Percentiles rank a stretch among this genome's conserved stretches.
phyloP scores from a whole-genome alignment of 1,139 yeast genomes.

The Hemisphaericaspora xylofermentans region DNA sequence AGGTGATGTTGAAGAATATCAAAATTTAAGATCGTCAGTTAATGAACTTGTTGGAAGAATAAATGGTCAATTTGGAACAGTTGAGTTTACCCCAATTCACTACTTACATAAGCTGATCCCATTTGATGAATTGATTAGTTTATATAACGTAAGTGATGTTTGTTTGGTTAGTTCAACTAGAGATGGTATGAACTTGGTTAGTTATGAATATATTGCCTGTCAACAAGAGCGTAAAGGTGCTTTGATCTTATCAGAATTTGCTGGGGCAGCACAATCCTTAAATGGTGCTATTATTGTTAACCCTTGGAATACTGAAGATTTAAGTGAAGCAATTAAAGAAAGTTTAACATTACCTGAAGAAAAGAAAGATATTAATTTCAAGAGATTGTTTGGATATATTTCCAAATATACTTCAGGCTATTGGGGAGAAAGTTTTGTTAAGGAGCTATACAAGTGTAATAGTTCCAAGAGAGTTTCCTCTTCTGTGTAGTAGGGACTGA shows the following conservation, averaged over 20 bases:
- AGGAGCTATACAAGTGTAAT: constrained; percentile 61
- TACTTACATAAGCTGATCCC: constrained; percentile 91
- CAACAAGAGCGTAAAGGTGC: constrained; percentile 87
- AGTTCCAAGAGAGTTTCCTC: constrained; percentile 7
- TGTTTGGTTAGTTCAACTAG: constrained; percentile 92
- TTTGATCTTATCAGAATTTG: constrained; percentile 85
- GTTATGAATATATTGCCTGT: constrained; percentile 95
- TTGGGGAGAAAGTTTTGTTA: constrained; percentile 97
- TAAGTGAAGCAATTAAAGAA: constrained; percentile 82
- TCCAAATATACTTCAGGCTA: constrained; percentile 90
- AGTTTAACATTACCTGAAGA: constrained; percentile 84
- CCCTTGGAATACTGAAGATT: constrained; percentile 98
- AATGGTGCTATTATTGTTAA: constrained; percentile 92
- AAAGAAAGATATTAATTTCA: constrained; percentile 73
- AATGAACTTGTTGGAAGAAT: constrained; percentile 96
- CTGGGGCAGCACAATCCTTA: constrained; percentile 98
- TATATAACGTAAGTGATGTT: constrained; percentile 83
- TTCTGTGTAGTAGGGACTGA: background rate
- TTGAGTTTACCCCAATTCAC: constrained; percentile 96
- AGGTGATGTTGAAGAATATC: constrained; percentile 98
- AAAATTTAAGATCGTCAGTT: constrained; percentile 86
- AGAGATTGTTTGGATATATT: constrained; percentile 80
- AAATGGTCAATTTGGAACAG: constrained; percentile 94
- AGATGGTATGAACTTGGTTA: constrained; percentile 97
- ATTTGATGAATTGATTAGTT: constrained; percentile 85